phyloP scores from a whole-genome alignment of 495 filamentous ascomycete species.

The Aspergillus heteromorphus region DNA sequence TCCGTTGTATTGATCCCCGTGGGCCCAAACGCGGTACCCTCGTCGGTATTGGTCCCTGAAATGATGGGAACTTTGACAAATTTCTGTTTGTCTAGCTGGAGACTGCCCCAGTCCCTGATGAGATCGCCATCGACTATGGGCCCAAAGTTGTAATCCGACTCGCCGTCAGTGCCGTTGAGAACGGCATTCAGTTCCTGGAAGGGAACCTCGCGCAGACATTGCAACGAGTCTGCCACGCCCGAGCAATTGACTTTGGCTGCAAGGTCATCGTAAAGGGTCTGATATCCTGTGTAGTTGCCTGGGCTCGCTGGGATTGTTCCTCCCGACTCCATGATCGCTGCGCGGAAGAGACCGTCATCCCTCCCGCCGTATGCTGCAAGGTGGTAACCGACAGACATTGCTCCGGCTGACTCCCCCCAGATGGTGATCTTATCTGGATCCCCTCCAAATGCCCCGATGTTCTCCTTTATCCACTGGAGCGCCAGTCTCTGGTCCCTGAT shows the following conservation, averaged over 20 bases:
- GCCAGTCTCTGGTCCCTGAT: slow-evolving; percentile 56
- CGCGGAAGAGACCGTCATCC: slow-evolving; percentile 9
- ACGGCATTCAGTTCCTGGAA: slow-evolving; percentile 37
- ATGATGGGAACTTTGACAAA: slow-evolving; percentile 48
- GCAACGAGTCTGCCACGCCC: slow-evolving; percentile 31
- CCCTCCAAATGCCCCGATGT: slow-evolving; percentile 51
- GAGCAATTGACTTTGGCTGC: slow-evolving; percentile 25
- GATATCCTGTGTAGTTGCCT: slow-evolving; percentile 2
- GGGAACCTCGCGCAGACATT: slow-evolving; percentile 44
- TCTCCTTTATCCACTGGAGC: slow-evolving; percentile 56
- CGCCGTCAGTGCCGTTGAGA: slow-evolving; percentile 29
- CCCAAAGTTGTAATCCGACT: slow-evolving; percentile 30
- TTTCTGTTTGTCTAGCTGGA: slow-evolving; percentile 26
- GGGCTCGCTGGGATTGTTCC: neutral
- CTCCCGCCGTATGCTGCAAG: slow-evolving; percentile 8
- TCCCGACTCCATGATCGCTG: slow-evolving; percentile 1
- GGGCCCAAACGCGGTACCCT: slow-evolving; percentile 41
- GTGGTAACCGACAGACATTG: slow-evolving; percentile 8
- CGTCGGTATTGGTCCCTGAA: slow-evolving; percentile 44
- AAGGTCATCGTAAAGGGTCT: slow-evolving; percentile 6
- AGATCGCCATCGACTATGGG: slow-evolving; percentile 49
- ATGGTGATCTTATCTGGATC: slow-evolving; percentile 59
- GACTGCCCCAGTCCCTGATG: slow-evolving; percentile 33
- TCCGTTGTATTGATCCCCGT: slow-evolving; percentile 42
- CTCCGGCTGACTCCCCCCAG: slow-evolving; percentile 50